These are phyloP conservation scores for Fusarium virguliforme DNA, from an alignment of 2,329 filamentous ascomycete species.

Conservation along the genomic window DNA sequence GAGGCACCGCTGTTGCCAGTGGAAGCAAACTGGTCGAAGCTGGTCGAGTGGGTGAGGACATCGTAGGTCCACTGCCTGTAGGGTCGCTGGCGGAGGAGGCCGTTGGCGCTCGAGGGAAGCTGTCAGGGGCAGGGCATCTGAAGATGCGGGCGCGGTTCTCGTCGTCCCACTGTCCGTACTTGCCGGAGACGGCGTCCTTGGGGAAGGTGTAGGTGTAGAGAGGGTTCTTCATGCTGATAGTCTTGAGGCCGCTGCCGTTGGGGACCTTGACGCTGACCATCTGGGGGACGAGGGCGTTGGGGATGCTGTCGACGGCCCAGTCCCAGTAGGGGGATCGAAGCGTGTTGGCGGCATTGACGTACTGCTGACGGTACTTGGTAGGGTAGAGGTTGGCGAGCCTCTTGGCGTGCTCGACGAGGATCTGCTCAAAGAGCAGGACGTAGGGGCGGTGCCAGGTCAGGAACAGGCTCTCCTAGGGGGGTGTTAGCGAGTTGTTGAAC, in stretches of 20 bases:
- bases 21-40: slow-evolving; percentile 57
- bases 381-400: slow-evolving; percentile 64
- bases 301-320: slow-evolving; percentile 65
- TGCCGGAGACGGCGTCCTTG: slow-evolving; percentile 55
- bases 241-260: slow-evolving; percentile 51
- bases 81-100: slow-evolving; percentile 51
- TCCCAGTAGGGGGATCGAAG: slow-evolving; percentile 71
- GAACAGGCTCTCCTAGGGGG: slow-evolving; percentile 65
- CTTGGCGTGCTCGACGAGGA: slow-evolving; percentile 64
- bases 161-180: slow-evolving; percentile 57
- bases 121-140: slow-evolving; percentile 58
- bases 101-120: slow-evolving; percentile 61
- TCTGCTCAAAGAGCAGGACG: slow-evolving; percentile 71
- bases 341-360: slow-evolving; percentile 62
- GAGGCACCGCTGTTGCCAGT: slow-evolving; percentile 57
- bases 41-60: slow-evolving; percentile 57
- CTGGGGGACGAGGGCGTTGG: slow-evolving; percentile 57
- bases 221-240: slow-evolving; percentile 65
- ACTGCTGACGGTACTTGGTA: slow-evolving; percentile 53
- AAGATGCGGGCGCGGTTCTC: slow-evolving; percentile 57
- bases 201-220: slow-evolving; percentile 69
- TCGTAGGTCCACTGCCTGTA: slow-evolving; percentile 63
- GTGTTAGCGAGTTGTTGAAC: slow-evolving; percentile 13
- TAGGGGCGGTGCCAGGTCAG: slow-evolving; percentile 72
- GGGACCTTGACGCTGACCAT: slow-evolving; percentile 62